Conservation (phyloP, 805 yeast species). For the Saccharomycopsis fermentans region DNA sequence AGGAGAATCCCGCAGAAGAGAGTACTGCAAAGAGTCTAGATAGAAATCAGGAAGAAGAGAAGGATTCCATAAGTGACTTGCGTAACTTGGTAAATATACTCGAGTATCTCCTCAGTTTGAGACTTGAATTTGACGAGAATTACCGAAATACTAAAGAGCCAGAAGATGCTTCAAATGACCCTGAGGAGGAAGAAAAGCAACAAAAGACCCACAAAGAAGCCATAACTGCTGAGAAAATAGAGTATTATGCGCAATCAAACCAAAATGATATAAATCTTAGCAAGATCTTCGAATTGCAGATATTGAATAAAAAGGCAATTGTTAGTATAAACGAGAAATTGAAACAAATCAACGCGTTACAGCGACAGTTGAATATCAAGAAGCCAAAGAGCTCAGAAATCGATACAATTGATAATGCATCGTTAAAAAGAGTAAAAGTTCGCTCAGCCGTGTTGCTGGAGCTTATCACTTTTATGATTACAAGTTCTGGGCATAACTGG, state of each 20-base stretch:
- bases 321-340: not conserved
- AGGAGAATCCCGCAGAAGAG: not conserved
- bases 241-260: not conserved
- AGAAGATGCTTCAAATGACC: no score
- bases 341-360: not conserved
- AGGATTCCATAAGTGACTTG: not conserved
- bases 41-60: not conserved
- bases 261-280: not conserved
- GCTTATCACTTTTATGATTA: slow-evolving; percentile 9
- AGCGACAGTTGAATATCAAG: not conserved
- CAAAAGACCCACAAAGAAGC: not conserved
- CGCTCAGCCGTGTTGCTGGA: slow-evolving; percentile 10
- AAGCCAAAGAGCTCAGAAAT: not conserved
- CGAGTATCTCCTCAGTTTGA: not conserved
- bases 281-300: not conserved
- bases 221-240: not conserved
- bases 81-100: not conserved
- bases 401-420: not conserved
- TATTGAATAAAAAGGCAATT: not conserved
- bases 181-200: not conserved
- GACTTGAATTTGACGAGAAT: not conserved
- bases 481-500: slow-evolving; percentile 9
- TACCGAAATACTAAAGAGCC: not conserved
- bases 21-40: no score
- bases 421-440: slow-evolving; percentile 1